Conservation (phyloP, 208 protist genomes). For the Acanthamoeba royreba region DNA sequence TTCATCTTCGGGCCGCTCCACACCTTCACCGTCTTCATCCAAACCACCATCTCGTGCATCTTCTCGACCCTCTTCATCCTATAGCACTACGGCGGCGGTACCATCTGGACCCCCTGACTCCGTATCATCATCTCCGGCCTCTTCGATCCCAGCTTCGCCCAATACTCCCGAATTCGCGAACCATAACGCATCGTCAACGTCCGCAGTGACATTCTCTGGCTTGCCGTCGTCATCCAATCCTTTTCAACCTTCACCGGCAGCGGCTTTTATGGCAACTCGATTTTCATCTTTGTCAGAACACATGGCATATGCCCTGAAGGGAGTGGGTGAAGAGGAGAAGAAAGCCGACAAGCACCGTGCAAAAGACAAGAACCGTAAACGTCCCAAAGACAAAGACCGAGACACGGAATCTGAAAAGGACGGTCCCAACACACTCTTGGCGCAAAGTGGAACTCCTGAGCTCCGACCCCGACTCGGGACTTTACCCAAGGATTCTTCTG, state of each 20-base stretch:
- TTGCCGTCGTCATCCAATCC: background rate
- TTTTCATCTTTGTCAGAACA: slow-evolving; percentile 6
- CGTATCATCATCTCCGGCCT: background rate
- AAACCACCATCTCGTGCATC: background rate
- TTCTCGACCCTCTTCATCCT: background rate
- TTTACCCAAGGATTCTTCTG: background rate
- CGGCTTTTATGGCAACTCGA: background rate
- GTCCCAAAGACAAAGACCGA: too few relatives aligned
- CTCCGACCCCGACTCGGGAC: background rate
- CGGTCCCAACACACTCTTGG: background rate
- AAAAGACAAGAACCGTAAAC: background rate
- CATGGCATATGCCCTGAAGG: background rate
- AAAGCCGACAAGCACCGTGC: background rate
- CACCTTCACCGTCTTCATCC: background rate
- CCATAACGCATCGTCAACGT: background rate
- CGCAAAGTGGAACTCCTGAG: background rate
- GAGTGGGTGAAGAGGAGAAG: background rate
- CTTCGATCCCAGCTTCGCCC: background rate
- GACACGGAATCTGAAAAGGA: background rate
- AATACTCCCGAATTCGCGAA: background rate
- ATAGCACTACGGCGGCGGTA: background rate
- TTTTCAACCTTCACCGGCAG: background rate
- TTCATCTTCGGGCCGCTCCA: background rate
- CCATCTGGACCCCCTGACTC: background rate
- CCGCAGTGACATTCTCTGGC: background rate